Percentiles rank a stretch among this genome's conserved stretches.
phyloP scores from a whole-genome alignment of 208 protist species.

The Blastocrithidia nonstop region DNA sequence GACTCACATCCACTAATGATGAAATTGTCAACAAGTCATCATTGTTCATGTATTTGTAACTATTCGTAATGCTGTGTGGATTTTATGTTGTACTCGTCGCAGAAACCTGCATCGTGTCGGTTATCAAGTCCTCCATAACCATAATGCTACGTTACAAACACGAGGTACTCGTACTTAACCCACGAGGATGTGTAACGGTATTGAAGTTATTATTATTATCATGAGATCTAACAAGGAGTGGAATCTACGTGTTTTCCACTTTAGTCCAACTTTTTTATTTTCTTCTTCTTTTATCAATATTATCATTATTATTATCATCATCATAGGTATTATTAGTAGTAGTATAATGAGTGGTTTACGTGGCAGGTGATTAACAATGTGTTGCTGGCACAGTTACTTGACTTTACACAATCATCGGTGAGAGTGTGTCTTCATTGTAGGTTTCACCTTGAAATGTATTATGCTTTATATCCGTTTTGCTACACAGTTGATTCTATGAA shows the following conservation, averaged over 20 bases:
- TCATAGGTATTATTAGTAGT: not conserved
- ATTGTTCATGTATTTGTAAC: conserved; percentile 12
- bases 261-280: not conserved
- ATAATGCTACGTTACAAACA: not conserved
- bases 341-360: too few relatives aligned
- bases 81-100: conserved; percentile 3
- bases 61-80: conserved; percentile 6
- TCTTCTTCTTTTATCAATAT: not conserved
- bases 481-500: too few relatives aligned
- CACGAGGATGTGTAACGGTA: not conserved
- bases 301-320: not conserved
- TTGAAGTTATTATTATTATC: too few relatives aligned
- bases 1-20: conserved; percentile 44
- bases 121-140: not conserved
- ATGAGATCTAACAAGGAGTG: not conserved
- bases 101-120: conserved; percentile 8
- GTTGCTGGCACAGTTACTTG: too few relatives aligned
- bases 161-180: too few relatives aligned
- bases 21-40: conserved; percentile 10
- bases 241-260: not conserved
- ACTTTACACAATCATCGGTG: too few relatives aligned
- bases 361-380: too few relatives aligned
- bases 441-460: too few relatives aligned
- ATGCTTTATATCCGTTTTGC: too few relatives aligned
- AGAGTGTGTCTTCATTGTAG: too few relatives aligned